Evolutionary conservation across 441 rosid species (phyloP), one percentile per base, ranked within the genome.

Genomic region (Melianthus villosus): DNA sequence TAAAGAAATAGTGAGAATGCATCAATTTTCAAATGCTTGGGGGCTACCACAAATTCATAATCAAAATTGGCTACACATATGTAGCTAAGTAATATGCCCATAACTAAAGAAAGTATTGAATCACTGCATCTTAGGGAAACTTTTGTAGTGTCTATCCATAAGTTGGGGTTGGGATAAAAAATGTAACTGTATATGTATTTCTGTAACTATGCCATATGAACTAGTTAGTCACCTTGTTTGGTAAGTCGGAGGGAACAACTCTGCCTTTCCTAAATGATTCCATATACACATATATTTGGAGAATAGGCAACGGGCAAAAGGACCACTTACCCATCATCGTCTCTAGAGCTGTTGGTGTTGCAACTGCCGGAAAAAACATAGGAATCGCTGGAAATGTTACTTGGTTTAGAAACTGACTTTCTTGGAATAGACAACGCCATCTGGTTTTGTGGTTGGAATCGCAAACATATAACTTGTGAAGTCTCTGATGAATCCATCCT

Each of bases 311-410:
- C 42, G 36, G 11, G 13, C 20, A 20, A 9, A 16, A 37, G 48
- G 41, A n/a, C 22, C 26, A 32, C 71, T 61, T 64, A 75, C 89
- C 40, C 46, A 18, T 68, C 63, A 25, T 59, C 59, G 1, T 48
- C 57, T 29, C 30, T 51, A 11, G 54, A 42, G 52, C 25, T 51
- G 8, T 13, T 44, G 7, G 40, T 27, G 10, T 54, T 51, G 0
- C 51, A 40, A 48, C 44, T 22, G 53, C 50, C 29, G 34, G 39
- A 44, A 18, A 48, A 44, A 30, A 50, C 42, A 26, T 14, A 44
- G 1, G 69, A 49, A 37, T 56, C 65, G 32, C 38, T 42, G 2
- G 45, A 34, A 30, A 30, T 13, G 7, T 42, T 40, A 10, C 26
- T 19, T 3, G 68, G 56, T 34, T 57, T 56, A 12, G 46, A 30